Percentiles rank a stretch among this genome's conserved stretches.
phyloP scores from a whole-genome alignment of 208 protist genomes.

The Acanthamoeba lenticulata region DNA sequence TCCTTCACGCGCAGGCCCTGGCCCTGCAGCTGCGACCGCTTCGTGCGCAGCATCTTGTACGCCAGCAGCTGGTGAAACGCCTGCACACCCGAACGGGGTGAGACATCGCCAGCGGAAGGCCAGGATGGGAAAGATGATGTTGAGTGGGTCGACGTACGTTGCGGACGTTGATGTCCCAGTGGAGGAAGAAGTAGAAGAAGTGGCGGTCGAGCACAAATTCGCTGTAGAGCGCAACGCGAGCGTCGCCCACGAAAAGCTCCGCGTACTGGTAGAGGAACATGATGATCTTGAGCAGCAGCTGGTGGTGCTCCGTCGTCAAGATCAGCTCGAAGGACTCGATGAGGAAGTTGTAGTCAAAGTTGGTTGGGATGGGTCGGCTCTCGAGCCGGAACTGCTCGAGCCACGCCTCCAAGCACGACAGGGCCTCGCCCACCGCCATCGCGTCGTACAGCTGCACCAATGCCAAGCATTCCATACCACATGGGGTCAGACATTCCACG shows the following conservation, averaged over 20 bases:
- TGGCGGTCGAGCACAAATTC: slow-evolving; percentile 34
- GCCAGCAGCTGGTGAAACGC: background rate
- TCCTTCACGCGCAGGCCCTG: slow-evolving; percentile 33
- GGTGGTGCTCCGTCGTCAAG: slow-evolving; percentile 59
- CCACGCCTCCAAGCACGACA: slow-evolving; percentile 46
- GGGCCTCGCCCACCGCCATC: slow-evolving; percentile 9
- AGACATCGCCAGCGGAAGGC: background rate
- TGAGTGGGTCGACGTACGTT: background rate
- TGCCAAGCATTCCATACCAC: background rate
- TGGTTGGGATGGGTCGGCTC: background rate
- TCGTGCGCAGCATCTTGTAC: slow-evolving; percentile 39
- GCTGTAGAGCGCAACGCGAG: slow-evolving; percentile 8
- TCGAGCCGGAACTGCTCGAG: slow-evolving; percentile 6
- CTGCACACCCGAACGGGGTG: background rate
- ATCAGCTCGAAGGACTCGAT: slow-evolving; percentile 36
- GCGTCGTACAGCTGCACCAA: background rate
- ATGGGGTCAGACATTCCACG: background rate
- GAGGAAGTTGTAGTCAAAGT: slow-evolving; percentile 40
- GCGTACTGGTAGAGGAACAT: slow-evolving; percentile 65
- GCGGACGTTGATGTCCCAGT: slow-evolving; percentile 66
- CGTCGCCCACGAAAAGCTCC: slow-evolving; percentile 49
- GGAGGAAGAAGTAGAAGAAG: slow-evolving; percentile 70
- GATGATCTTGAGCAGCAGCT: slow-evolving; percentile 49
- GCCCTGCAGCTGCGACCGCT: background rate
- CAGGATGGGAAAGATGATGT: background rate